Evolutionary conservation across 495 filamentous ascomycete genomes (phyloP), one percentile per base, ranked within the genome.

Genomic region (Cryomyces minteri): DNA sequence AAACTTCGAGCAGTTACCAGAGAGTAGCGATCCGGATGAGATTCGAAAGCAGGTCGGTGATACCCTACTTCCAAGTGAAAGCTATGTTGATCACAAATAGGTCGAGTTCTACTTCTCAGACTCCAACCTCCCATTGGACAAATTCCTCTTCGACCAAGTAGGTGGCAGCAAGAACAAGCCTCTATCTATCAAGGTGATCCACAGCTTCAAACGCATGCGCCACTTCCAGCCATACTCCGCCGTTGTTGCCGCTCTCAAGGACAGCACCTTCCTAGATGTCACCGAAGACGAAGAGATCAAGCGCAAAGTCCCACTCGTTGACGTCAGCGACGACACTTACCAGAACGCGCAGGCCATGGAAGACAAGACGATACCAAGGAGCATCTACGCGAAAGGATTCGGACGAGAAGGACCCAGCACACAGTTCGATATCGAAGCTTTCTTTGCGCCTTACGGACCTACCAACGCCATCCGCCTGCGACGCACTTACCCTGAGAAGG

Each of bases 21-120:
- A 77, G 50, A 78, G 75, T 14, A 72, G 79, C 43, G 82, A 94
- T 56, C 79, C 81, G 4, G 70, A 69, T 31, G 70, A 79, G 57
- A 90, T 94, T 52, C 77, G 84, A 47, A 80, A 80, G 51, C 84
- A 92, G 68, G 82, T 83, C 61, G 14, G 52, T 14, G 9, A 9
- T 2, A 38, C 34, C 12, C 34, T 47, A 34, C 34, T 7, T 11
- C 34, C 45, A 5, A 32, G 6, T 40, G 53, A 47, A 55, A 25
- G 18, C 18, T 25, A 25, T 25, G 18, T 25, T 25, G 31, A 44
- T 28, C 18, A 43, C n/a, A n/a, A 32, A 11, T 54, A 94, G 84
- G 87, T 94, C 46, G 88, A 99, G 56, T 99, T 95, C 59, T 99
- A 96, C 66, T 94, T 99, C 63, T 81, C 82, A 48, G 84, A 94